phyloP scores from a whole-genome alignment of 768 basidiomycete genomes.

The Leccinellum rugosiceps region DNA sequence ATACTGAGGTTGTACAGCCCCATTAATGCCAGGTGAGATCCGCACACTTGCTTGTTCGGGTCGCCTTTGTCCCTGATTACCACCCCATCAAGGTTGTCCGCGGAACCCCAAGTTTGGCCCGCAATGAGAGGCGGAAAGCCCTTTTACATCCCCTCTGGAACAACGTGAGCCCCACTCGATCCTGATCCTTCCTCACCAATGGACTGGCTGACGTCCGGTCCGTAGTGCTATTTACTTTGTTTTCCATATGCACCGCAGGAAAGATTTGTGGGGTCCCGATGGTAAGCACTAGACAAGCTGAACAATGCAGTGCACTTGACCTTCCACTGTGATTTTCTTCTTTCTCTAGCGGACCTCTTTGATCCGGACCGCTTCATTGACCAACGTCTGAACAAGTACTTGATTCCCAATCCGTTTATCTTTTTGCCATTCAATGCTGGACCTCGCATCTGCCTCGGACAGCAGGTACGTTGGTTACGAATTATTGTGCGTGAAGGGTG shows the following conservation, averaged over 20 bases:
- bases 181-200: neutral
- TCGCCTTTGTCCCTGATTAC: neutral
- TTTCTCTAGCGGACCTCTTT: conserved; percentile 36
- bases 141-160: conserved; percentile 49
- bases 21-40: conserved; percentile 18
- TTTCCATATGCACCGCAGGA: conserved; percentile 36
- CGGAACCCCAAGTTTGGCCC: conserved; percentile 19
- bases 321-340: neutral
- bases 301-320: neutral
- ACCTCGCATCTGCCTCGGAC: conserved; percentile 60
- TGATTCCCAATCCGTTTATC: conserved; percentile 61
- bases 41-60: neutral
- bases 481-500: neutral
- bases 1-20: conserved; percentile 18
- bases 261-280: conserved; percentile 38
- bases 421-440: conserved; percentile 69
- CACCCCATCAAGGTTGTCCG: conserved; percentile 7
- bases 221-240: conserved; percentile 17
- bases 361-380: conserved; percentile 69
- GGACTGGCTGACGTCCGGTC: neutral
- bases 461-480: conserved; percentile 36
- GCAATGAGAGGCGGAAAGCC: conserved; percentile 36
- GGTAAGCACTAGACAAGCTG: conserved; percentile 18
- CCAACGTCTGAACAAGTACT: conserved; percentile 48
- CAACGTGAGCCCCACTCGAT: conserved; percentile 15